Conservation (phyloP, 2,329 filamentous ascomycete species). For the Thyridium curvatum region DNA sequence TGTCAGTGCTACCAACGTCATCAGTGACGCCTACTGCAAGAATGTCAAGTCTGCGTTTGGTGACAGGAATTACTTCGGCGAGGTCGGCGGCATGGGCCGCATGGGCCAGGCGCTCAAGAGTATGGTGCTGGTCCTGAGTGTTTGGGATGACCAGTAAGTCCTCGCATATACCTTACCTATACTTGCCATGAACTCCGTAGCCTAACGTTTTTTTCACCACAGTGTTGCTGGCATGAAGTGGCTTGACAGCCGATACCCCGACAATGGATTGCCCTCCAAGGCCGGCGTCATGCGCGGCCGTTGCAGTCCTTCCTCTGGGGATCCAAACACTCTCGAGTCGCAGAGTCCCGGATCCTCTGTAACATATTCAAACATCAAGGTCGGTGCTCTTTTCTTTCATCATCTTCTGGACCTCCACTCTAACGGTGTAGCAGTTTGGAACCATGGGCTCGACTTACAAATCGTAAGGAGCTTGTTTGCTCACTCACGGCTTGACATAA, state of each 20-base stretch:
- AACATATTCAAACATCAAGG: slow-evolving; percentile 43
- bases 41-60: slow-evolving; percentile 47
- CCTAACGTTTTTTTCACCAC: background rate
- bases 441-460: no score
- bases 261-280: slow-evolving; percentile 20
- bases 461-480: no score
- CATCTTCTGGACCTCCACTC: no score
- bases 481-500: no score
- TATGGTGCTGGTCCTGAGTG: slow-evolving; percentile 23
- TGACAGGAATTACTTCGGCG: slow-evolving; percentile 41
- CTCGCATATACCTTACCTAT: slow-evolving; percentile 14
- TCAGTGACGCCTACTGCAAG: slow-evolving; percentile 48
- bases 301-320: slow-evolving; percentile 38
- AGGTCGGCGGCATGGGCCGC: slow-evolving; percentile 43
- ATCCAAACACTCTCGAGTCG: slow-evolving; percentile 35
- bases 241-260: slow-evolving; percentile 55
- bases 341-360: slow-evolving; percentile 33
- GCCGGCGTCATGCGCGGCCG: slow-evolving; percentile 41
- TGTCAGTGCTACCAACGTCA: slow-evolving; percentile 21
- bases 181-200: background rate
- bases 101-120: slow-evolving; percentile 35
- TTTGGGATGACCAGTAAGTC: slow-evolving; percentile 51
- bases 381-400: slow-evolving; percentile 2
- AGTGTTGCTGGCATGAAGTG: slow-evolving; percentile 48
- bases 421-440: no score